phyloP scores from a whole-genome alignment of 441 rosid genomes.

The Adansonia madagascariensis region DNA sequence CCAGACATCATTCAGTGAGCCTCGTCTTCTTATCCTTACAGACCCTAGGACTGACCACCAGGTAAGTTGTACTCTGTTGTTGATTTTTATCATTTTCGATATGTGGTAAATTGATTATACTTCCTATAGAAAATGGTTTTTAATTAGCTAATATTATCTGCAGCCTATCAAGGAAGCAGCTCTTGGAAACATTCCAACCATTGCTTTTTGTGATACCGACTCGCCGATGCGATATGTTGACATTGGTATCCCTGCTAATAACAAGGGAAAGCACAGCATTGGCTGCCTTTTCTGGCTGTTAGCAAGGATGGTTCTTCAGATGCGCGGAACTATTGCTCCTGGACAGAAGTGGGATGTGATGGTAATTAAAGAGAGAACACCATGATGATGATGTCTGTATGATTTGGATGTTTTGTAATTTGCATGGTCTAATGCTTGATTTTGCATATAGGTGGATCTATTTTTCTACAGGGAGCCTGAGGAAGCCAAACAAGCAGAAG shows the following conservation, averaged over 20 bases:
- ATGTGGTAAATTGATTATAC: no score
- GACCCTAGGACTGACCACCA: conserved; percentile 95
- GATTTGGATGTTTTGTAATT: neutral
- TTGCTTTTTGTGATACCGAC: conserved; percentile 92
- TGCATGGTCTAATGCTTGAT: neutral
- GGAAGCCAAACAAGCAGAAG: conserved; percentile 70
- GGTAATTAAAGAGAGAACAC: conserved; percentile 42
- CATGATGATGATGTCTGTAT: neutral
- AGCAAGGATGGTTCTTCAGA: conserved; percentile 94
- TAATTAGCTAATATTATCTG: conserved; percentile 18
- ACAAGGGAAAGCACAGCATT: conserved; percentile 96
- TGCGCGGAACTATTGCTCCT: conserved; percentile 86
- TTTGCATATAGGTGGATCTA: conserved; percentile 65
- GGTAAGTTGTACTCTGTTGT: conserved; percentile 37
- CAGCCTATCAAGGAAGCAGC: conserved; percentile 98
- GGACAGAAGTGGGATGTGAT: conserved; percentile 93
- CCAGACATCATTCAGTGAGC: conserved; percentile 85
- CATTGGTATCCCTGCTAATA: conserved; percentile 91
- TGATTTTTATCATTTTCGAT: neutral
- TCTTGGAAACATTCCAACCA: conserved; percentile 91
- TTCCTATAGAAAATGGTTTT: no score
- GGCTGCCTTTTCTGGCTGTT: conserved; percentile 93
- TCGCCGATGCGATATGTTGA: conserved; percentile 90
- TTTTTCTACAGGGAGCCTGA: conserved; percentile 95
- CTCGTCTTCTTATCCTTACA: conserved; percentile 83